Percentiles rank a stretch among this genome's conserved stretches.
Evolutionary conservation across 139 green algal species (phyloP).

Genomic region (Volvox africanus): DNA sequence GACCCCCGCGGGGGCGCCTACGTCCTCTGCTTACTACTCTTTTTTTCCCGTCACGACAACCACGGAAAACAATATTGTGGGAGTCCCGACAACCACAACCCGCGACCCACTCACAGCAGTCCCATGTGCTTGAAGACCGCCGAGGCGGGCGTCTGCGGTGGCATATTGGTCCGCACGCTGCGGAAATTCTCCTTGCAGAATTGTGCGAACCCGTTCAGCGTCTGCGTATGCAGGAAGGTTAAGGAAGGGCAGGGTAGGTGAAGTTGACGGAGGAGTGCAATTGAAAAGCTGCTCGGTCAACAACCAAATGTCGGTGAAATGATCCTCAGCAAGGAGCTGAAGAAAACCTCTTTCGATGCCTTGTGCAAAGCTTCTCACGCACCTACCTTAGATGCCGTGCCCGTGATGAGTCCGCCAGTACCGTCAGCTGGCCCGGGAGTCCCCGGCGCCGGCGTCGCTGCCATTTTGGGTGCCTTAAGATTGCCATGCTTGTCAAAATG

Average conservation of each 20-base stretch:
- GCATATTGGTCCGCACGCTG: conserved; percentile 9
- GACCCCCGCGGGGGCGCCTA: background rate
- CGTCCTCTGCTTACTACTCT: background rate
- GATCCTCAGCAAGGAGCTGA: background rate
- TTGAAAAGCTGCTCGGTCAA: background rate
- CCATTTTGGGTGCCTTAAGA: background rate
- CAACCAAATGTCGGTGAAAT: background rate
- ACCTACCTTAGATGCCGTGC: background rate
- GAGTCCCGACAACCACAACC: background rate
- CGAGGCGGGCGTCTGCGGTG: background rate
- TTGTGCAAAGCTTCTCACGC: background rate
- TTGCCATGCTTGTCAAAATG: conserved; percentile 56
- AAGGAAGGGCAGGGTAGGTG: background rate
- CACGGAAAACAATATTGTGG: background rate
- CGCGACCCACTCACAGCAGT: background rate
- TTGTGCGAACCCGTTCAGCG: conserved; percentile 35
- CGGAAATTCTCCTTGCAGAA: conserved; percentile 57
- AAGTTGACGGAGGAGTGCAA: background rate
- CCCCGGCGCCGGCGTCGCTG: background rate
- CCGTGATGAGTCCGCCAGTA: too few species aligned
- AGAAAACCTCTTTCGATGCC: background rate
- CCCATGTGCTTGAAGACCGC: conserved; percentile 18
- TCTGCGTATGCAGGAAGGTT: background rate
- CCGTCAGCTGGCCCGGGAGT: background rate
- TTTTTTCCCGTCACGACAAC: background rate